phyloP scores from a whole-genome alignment of 2,329 filamentous ascomycete genomes.

The Aspergillus ruber region DNA sequence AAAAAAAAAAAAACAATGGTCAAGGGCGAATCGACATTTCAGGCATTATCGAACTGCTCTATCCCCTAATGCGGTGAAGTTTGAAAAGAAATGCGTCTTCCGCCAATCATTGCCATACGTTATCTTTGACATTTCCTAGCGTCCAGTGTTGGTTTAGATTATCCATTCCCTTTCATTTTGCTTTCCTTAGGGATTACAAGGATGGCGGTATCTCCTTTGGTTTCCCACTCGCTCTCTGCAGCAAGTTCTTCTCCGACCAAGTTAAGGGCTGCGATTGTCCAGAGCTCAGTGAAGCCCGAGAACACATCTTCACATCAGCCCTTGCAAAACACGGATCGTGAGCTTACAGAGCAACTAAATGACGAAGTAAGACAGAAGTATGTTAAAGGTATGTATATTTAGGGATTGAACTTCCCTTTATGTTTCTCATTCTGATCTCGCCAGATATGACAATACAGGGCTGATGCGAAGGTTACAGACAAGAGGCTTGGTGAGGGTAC shows the following conservation, averaged over 20 bases:
- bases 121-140: constrained; percentile 1
- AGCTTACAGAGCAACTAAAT: constrained; percentile 68
- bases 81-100: not conserved
- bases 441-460: not conserved
- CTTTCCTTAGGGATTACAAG: not conserved
- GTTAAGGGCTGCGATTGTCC: constrained; percentile 28
- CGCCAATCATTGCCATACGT: not conserved
- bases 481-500: constrained; percentile 94
- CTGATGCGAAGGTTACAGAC: constrained; percentile 43
- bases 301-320: constrained; percentile 10
- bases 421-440: not conserved
- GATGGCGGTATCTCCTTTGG: constrained; percentile 41
- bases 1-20: too few relatives aligned
- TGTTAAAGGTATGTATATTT: constrained; percentile 60
- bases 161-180: not conserved
- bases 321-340: constrained; percentile 25
- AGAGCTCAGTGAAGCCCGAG: constrained; percentile 18
- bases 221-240: constrained; percentile 31
- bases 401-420: not conserved
- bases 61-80: not conserved
- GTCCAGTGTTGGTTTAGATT: not conserved
- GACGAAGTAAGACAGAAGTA: constrained; percentile 81
- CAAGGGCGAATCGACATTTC: too few relatives aligned
- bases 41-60: not conserved
- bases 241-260: constrained; percentile 26